Evolutionary conservation across 2,329 filamentous ascomycete genomes (phyloP), one percentile per base, ranked within the genome.

Genomic region (Diatrype stigma): DNA sequence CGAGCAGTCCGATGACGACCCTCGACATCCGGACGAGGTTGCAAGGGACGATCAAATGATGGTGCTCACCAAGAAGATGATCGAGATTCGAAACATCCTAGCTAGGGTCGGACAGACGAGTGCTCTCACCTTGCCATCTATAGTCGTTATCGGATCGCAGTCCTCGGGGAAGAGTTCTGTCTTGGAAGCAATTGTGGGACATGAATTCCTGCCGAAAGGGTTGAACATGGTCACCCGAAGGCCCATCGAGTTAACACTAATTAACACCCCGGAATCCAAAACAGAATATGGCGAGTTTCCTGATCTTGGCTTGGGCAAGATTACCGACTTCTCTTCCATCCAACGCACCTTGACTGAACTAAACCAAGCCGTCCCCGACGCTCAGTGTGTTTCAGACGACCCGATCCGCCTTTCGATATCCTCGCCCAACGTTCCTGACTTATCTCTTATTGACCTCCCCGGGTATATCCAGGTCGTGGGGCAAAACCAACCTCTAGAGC

Each of bases 31-130:
- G 19, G 82, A 86, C 50, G 84, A 88, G 63, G 78, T 80, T 46
- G 89, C 90, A 17, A 84, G 85, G 62, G 94, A 99, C 63, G 94
- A 99, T 67, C 94, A 99, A 70, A 99, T 99, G 93, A 99, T 99
- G 94, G 79, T 96, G 60, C 76, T 99, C 64, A 99, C 95, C 2
- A 93, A 94, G 74, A 97, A 97, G 74, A 99, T 99, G 94, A 99
- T 99, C 64, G 94, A 99, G 74, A 97, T 99, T 51, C 81, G 95
- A 59, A 92, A 86, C 59, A 90, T 99, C 51, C 78, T 99, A 22
- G 89, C 95, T 64, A 90, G 86, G 23, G 89, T 99, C 45, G 95
- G 92, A 32, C 93, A 99, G 73, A 95, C 92, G 1, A 90, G 87
- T 57, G 84, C 89, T 3, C 75, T 99, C 56, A 93, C 89, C 1